Conservation (phyloP, 2,329 filamentous ascomycete genomes). For the Pseudopithomyces chartarum region DNA sequence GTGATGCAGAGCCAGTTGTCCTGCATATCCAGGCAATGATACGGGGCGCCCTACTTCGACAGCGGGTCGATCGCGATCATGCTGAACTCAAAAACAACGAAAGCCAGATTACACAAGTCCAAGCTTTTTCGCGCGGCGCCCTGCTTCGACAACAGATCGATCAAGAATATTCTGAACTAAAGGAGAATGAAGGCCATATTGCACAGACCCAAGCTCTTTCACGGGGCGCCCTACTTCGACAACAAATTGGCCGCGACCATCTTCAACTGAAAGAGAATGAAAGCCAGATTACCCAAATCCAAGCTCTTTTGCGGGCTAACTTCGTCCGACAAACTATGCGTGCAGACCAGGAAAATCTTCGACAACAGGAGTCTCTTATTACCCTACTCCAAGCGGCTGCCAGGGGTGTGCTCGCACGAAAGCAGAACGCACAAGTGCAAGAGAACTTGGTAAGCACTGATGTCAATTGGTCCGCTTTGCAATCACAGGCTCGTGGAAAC, state of each 20-base stretch:
- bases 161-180: conserved; percentile 38
- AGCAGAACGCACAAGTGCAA: conserved; percentile 46
- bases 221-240: conserved; percentile 69
- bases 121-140: conserved; percentile 50
- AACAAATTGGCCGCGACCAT: conserved; percentile 53
- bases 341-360: conserved; percentile 40
- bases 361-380: conserved; percentile 47
- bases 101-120: conserved; percentile 47
- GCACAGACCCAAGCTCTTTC: conserved; percentile 47
- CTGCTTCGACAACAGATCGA: conserved; percentile 64
- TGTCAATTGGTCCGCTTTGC: conserved; percentile 50
- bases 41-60: conserved; percentile 69
- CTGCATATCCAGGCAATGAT: conserved; percentile 60
- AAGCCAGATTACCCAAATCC: conserved; percentile 47
- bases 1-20: conserved; percentile 65
- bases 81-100: conserved; percentile 52
- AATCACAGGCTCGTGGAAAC: conserved; percentile 52
- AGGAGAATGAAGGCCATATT: conserved; percentile 55
- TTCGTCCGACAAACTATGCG: conserved; percentile 45
- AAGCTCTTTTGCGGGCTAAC: conserved; percentile 50
- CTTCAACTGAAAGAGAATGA: conserved; percentile 52
- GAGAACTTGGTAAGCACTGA: conserved; percentile 49
- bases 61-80: conserved; percentile 53
- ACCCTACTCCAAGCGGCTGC: conserved; percentile 68
- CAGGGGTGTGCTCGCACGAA: conserved; percentile 56